Evolutionary conservation across 306 rosid genomes (phyloP).

Genomic region (Cucurbita maxima): DNA sequence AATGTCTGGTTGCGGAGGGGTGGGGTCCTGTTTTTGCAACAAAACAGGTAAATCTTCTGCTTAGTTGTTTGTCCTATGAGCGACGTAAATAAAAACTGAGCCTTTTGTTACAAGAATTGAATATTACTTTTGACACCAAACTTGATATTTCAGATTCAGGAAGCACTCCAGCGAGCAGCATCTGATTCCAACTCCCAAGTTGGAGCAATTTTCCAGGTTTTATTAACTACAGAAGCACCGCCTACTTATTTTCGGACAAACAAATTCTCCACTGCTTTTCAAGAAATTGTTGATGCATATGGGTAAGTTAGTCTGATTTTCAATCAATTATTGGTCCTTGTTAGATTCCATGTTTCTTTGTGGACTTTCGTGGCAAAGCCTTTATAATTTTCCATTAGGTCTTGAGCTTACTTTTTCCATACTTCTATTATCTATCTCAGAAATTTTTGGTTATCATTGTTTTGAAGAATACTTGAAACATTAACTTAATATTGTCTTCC

Average conservation of each 20-base stretch:
- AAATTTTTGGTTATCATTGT: background rate
- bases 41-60: conserved; percentile 43
- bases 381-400: background rate
- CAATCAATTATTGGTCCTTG: background rate
- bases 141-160: conserved; percentile 33
- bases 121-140: background rate
- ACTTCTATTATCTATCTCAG: background rate
- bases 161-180: conserved; percentile 39
- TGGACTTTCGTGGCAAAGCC: background rate
- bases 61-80: background rate
- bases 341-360: background rate
- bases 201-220: conserved; percentile 44
- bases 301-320: conserved; percentile 24
- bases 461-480: background rate
- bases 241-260: conserved; percentile 45
- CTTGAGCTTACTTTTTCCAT: background rate
- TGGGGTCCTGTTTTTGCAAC: conserved; percentile 89
- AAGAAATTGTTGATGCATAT: conserved; percentile 51
- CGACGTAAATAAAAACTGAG: background rate
- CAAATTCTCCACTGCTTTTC: conserved; percentile 48
- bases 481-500: background rate
- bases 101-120: background rate
- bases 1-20: conserved; percentile 93
- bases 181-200: conserved; percentile 44
- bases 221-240: conserved; percentile 34